These are phyloP conservation scores for Bocquillonia castaneifolia DNA, from an alignment of 441 rosid species.

Conservation along the genomic window DNA sequence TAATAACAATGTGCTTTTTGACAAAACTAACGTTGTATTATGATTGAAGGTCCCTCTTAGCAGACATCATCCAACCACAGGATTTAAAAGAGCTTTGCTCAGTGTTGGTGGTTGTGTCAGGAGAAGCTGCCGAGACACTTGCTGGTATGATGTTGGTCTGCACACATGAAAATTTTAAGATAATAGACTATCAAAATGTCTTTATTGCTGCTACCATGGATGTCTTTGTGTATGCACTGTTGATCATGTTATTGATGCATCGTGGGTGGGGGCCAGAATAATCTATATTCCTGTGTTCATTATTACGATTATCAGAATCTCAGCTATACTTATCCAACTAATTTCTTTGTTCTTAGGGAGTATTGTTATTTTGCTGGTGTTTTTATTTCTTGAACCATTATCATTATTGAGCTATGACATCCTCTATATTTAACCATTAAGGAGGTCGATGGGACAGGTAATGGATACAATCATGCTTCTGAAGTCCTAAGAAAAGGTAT, in stretches of 20 bases:
- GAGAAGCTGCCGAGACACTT: slow-evolving; percentile 73
- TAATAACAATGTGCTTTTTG: slow-evolving; percentile 23
- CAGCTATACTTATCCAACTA: neutral
- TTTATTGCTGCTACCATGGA: neutral
- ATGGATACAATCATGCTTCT: neutral
- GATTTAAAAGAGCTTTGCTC: slow-evolving; percentile 97
- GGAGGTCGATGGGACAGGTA: neutral
- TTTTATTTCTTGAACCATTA: neutral
- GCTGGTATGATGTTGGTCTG: slow-evolving; percentile 44
- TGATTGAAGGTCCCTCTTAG: slow-evolving; percentile 79
- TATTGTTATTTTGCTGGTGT: neutral
- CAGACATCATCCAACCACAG: slow-evolving; percentile 87
- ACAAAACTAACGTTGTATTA: slow-evolving; percentile 32
- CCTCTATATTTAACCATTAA: neutral
- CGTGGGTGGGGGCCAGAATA: neutral
- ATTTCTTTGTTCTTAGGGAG: neutral
- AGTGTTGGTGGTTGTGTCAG: slow-evolving; percentile 72
- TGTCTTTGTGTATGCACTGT: neutral
- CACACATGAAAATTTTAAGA: neutral
- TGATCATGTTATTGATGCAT: neutral
- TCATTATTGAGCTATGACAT: neutral
- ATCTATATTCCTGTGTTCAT: slow-evolving; percentile 5
- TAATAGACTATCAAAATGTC: slow-evolving; percentile 4
- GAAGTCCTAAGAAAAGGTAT: neutral
- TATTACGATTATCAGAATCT: neutral